These are phyloP conservation scores for Saccharomyces hybrid DNA, from an alignment of 1,139 yeast species.

Conservation along the genomic window DNA sequence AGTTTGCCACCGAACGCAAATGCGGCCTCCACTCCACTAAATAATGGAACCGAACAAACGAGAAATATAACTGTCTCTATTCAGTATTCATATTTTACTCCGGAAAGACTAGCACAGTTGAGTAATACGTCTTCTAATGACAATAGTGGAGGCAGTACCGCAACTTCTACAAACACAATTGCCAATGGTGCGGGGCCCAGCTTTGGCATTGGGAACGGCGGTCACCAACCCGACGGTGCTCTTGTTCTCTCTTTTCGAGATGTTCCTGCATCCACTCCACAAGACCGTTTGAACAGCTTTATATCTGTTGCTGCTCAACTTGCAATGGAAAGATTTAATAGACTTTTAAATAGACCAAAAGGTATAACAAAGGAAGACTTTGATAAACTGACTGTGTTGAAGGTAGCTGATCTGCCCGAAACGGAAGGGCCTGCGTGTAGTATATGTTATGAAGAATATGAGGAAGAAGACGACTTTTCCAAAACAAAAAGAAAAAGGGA, in stretches of 20 bases:
- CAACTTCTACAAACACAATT: not conserved
- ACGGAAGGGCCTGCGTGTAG: constrained; percentile 43
- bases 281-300: constrained; percentile 39
- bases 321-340: constrained; percentile 55
- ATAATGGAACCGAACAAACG: constrained; percentile 10
- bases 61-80: constrained; percentile 27
- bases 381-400: constrained; percentile 39
- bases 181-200: constrained; percentile 1
- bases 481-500: constrained; percentile 15
- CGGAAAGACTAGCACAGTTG: constrained; percentile 10
- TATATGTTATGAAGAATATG: constrained; percentile 60
- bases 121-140: constrained; percentile 5
- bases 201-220: constrained; percentile 3
- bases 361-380: constrained; percentile 50
- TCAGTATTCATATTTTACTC: constrained; percentile 23
- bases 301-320: constrained; percentile 61
- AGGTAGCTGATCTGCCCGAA: constrained; percentile 24
- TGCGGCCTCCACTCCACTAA: not conserved
- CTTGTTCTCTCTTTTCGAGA: constrained; percentile 56
- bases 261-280: constrained; percentile 36
- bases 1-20: too few relatives aligned
- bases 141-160: not conserved
- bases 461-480: constrained; percentile 12
- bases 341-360: constrained; percentile 34
- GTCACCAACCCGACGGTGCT: constrained; percentile 19